These are phyloP conservation scores for Suillus subluteus DNA, from an alignment of 768 basidiomycete species.

Conservation along the genomic window DNA sequence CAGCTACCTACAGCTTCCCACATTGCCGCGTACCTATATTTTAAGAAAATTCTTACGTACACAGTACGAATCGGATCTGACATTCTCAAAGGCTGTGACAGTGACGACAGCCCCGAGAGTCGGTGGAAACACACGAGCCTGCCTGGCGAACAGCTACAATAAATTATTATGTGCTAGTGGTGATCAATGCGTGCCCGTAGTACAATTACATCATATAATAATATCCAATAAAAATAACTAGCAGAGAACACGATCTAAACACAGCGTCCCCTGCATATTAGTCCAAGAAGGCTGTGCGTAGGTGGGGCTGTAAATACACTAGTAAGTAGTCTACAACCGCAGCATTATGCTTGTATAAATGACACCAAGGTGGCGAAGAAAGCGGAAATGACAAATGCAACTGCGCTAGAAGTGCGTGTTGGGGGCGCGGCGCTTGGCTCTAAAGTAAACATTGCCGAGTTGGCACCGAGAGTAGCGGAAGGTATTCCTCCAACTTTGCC, in stretches of 20 bases:
- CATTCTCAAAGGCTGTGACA: too few relatives aligned
- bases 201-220: not conserved
- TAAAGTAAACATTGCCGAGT: conserved; percentile 13
- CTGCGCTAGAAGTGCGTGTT: conserved; percentile 7
- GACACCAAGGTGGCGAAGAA: conserved; percentile 15
- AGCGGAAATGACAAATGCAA: conserved; percentile 15
- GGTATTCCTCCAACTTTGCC: conserved; percentile 25
- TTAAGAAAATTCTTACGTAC: too few relatives aligned
- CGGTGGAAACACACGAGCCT: not conserved
- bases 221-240: not conserved
- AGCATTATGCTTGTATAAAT: not conserved
- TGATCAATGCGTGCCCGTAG: not conserved
- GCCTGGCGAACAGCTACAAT: not conserved
- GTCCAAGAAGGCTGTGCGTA: not conserved
- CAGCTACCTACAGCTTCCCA: not conserved
- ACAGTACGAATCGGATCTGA: too few relatives aligned
- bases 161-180: not conserved
- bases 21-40: not conserved
- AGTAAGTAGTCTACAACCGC: not conserved
- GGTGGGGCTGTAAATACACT: not conserved
- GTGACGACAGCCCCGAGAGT: not conserved
- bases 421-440: conserved; percentile 20
- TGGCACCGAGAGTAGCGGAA: conserved; percentile 25
- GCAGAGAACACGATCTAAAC: not conserved
- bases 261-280: not conserved